phyloP scores from a whole-genome alignment of 257 asterid species.

The Cruciata laevipes region DNA sequence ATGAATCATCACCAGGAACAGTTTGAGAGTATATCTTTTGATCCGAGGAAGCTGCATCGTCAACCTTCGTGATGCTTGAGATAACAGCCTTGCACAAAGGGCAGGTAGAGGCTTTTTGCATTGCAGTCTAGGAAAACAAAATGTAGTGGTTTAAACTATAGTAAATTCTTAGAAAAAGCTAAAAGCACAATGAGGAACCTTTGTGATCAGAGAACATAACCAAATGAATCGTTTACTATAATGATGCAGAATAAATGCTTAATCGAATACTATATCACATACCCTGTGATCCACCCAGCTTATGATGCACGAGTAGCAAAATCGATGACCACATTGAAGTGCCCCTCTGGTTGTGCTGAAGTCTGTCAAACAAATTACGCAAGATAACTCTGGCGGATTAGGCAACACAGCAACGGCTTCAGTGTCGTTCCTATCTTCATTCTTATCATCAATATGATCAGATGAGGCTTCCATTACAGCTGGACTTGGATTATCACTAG shows the following conservation, averaged over 20 bases:
- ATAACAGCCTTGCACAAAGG: conserved; percentile 88
- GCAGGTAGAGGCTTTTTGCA: conserved; percentile 54
- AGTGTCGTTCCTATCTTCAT: conserved; percentile 22
- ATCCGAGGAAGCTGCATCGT: conserved; percentile 59
- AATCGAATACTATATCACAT: not conserved
- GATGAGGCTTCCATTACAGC: conserved; percentile 18
- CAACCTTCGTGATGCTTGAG: conserved; percentile 63
- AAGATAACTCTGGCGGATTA: conserved; percentile 47
- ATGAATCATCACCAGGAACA: conserved; percentile 37
- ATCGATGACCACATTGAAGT: conserved; percentile 87
- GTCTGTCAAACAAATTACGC: conserved; percentile 86
- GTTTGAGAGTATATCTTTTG: conserved; percentile 90
- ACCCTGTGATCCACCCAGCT: conserved; percentile 77
- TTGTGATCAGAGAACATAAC: not conserved
- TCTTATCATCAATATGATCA: conserved; percentile 19
- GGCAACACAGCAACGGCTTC: conserved; percentile 24
- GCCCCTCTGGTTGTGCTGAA: conserved; percentile 78
- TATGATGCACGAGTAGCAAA: conserved; percentile 85
- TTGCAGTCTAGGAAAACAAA: conserved; percentile 32
- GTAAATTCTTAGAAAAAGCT: not conserved
- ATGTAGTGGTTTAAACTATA: not conserved
- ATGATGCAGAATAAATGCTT: not conserved
- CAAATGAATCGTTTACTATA: not conserved
- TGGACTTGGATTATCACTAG: conserved; percentile 19
- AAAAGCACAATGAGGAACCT: not conserved